Evolutionary conservation across 257 asterid species (phyloP).

Genomic region (Schizonepeta tenuifolia): DNA sequence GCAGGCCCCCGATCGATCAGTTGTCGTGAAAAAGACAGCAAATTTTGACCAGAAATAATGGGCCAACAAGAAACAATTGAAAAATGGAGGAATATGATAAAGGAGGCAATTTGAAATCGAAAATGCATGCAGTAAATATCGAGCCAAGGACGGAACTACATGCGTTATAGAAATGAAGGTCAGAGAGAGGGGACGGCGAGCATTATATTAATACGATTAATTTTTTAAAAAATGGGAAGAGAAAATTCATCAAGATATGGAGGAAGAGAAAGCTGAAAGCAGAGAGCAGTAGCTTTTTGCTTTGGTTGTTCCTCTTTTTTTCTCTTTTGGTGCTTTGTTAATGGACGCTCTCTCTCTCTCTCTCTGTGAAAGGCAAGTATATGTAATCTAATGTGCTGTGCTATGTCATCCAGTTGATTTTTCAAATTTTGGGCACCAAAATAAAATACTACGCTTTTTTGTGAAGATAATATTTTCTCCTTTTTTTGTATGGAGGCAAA

Average conservation of each 20-base stretch:
- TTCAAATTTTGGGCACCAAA: constrained; percentile 36
- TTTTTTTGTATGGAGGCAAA: constrained; percentile 16
- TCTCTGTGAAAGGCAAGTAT: constrained; percentile 29
- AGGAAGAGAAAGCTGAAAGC: constrained; percentile 48
- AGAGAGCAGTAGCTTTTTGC: constrained; percentile 50
- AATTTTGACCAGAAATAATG: constrained; percentile 32
- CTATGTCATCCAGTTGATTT: constrained; percentile 34
- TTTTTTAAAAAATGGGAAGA: background rate
- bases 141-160: constrained; percentile 25
- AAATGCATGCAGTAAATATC: constrained; percentile 34
- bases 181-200: constrained; percentile 9
- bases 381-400: background rate
- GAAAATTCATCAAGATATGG: constrained; percentile 34
- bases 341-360: constrained; percentile 42
- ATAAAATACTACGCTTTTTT: background rate
- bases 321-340: constrained; percentile 43
- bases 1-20: constrained; percentile 44
- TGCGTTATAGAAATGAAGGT: constrained; percentile 25
- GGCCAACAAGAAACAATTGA: background rate
- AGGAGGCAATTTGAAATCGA: constrained; percentile 33
- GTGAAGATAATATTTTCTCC: constrained; percentile 12
- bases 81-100: constrained; percentile 16
- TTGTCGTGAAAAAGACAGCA: constrained; percentile 34
- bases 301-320: constrained; percentile 35
- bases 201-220: constrained; percentile 25